Base-by-base conservation (phyloP, 2,329 filamentous ascomycete genomes). In the Xylaria sp. region DNA sequence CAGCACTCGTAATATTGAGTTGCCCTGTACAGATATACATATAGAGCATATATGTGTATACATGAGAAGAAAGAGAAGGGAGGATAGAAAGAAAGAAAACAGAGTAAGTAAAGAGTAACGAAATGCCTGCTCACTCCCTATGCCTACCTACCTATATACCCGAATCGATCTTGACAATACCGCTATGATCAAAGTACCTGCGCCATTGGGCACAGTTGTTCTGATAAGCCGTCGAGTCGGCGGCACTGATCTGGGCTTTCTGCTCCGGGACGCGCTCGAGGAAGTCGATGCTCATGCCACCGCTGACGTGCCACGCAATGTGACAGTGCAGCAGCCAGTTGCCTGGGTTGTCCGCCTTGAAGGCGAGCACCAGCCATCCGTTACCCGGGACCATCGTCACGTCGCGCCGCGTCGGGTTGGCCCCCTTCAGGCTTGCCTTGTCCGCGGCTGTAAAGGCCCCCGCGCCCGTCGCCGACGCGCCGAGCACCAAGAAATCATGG, bases 211-310 rank as follows among this genome's bases (percentile, higher is more conserved):
- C 66, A 57, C 73, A 74, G 35, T 71, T 71, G n/a, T 48, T 23
- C 16, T 67, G 37, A 54, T 65, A 74, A 10, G 68, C 67, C 25
- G 61, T n/a, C 9, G 32, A 23, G 32, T 73, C 72, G 40, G 16
- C 50, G 2, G 27, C 5, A 35, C 63, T 69, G 65, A 73, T 66
- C 63, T 63, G 70, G 32, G 54, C 62, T 55, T 55, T 55, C 68
- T 72, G 73, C 47, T 73, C 73, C 23, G 58, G n/a, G 4, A 71
- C 72, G 48, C 75, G 74, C 74, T 79, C 87, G 42, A 88, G 73
- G 74, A 88, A 87, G 74, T 88, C 85, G 37, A 87, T 76, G 9
- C 81, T 83, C 16, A 88, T 80, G 37, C 84, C 85, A 66, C 82
- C 81, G 64, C 76, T 78, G 27, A 84, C 79, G 72, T 87, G 85